phyloP scores from a whole-genome alignment of 495 filamentous ascomycete species.

The Penicillium odoratum region DNA sequence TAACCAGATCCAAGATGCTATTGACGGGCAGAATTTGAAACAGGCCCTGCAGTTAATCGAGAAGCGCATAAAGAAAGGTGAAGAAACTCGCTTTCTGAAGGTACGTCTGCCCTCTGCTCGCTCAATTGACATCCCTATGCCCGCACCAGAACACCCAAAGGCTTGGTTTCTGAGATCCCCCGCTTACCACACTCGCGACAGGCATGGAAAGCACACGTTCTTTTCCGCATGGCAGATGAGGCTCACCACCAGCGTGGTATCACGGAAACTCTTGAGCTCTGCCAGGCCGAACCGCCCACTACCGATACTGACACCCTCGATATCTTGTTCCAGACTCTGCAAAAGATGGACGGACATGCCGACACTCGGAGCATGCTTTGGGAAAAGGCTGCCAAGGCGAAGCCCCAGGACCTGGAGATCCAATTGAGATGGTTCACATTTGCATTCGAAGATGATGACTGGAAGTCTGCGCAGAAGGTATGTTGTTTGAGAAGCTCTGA shows the following conservation, averaged over 20 bases:
- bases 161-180: neutral
- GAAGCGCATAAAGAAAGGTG: conserved; percentile 61
- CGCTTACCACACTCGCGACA: conserved; percentile 19
- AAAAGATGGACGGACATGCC: conserved; percentile 34
- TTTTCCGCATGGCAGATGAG: conserved; percentile 46
- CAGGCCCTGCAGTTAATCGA: conserved; percentile 60
- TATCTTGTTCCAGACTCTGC: conserved; percentile 39
- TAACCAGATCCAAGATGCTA: conserved; percentile 57
- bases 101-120: conserved; percentile 18
- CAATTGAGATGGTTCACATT: conserved; percentile 55
- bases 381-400: conserved; percentile 55
- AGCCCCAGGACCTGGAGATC: conserved; percentile 51
- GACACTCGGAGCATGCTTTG: conserved; percentile 45
- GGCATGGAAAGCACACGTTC: conserved; percentile 56
- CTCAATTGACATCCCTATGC: neutral
- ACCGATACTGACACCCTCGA: conserved; percentile 53
- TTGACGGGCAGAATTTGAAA: conserved; percentile 57
- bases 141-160: neutral
- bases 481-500: conserved; percentile 7
- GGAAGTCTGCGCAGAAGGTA: conserved; percentile 60
- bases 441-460: conserved; percentile 49
- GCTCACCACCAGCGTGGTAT: conserved; percentile 43
- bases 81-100: conserved; percentile 46
- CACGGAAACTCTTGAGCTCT: conserved; percentile 48
- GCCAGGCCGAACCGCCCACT: conserved; percentile 47